Evolutionary conservation across 257 asterid species (phyloP).

Genomic region (Capsicum chinense): DNA sequence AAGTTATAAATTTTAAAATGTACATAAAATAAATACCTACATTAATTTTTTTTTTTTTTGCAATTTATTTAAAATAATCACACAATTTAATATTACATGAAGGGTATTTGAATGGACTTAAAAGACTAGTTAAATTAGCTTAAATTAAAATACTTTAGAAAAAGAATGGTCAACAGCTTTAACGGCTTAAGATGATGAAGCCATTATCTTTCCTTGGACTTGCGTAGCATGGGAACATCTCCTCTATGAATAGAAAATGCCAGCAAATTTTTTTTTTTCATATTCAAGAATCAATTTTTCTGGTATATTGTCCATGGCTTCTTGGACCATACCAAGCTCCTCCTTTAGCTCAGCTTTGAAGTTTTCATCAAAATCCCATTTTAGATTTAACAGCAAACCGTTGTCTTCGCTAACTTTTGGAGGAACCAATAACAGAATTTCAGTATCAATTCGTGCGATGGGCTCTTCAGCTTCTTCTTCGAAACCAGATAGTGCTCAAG

Average conservation of each 20-base stretch:
- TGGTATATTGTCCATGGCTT: constrained; percentile 47
- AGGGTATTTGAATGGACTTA: no score
- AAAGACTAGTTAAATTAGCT: no score
- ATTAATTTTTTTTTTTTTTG: no score
- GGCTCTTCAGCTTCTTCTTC: constrained; percentile 81
- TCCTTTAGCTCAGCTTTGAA: constrained; percentile 36
- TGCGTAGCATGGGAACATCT: neutral
- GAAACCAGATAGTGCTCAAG: constrained; percentile 66
- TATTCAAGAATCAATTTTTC: constrained; percentile 19
- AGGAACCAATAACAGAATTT: constrained; percentile 24
- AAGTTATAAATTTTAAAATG: no score
- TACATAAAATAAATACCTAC: no score
- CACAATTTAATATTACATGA: no score
- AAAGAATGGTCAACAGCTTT: neutral
- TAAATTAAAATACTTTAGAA: no score
- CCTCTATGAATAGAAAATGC: constrained; percentile 5
- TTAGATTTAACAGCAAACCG: constrained; percentile 32
- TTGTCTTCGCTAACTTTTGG: constrained; percentile 39
- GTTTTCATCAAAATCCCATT: constrained; percentile 47
- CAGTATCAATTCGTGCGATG: constrained; percentile 64
- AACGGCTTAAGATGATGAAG: neutral
- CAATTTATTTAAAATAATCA: no score
- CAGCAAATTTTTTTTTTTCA: neutral
- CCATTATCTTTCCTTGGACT: neutral
- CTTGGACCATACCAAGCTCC: constrained; percentile 38